phyloP scores from a whole-genome alignment of 2,329 filamentous ascomycete species.

The Alternaria conjuncta region DNA sequence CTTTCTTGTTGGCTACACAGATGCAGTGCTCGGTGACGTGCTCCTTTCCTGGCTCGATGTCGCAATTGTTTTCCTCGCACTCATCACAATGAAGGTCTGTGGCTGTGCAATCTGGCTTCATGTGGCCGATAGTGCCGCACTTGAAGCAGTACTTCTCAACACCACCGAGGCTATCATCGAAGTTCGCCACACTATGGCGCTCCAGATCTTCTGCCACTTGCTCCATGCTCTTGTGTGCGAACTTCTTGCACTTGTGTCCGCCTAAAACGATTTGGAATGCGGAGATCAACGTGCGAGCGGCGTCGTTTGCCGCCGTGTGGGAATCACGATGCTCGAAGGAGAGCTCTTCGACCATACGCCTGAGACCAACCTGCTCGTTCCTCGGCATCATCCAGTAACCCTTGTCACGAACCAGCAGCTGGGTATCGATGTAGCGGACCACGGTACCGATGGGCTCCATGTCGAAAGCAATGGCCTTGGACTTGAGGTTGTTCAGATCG shows the following conservation, averaged over 20 bases:
- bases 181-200: constrained; percentile 7
- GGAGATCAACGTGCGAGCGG: constrained; percentile 29
- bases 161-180: constrained; percentile 9
- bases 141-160: constrained; percentile 15
- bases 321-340: constrained; percentile 23
- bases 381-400: neutral
- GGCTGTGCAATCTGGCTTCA: constrained; percentile 7
- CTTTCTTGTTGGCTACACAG: neutral
- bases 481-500: constrained; percentile 26
- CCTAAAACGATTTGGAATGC: constrained; percentile 26
- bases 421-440: constrained; percentile 32
- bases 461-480: constrained; percentile 21
- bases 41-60: neutral
- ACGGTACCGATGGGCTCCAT: constrained; percentile 12
- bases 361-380: constrained; percentile 19
- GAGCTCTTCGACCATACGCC: constrained; percentile 6
- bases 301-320: constrained; percentile 33
- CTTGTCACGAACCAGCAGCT: constrained; percentile 21
- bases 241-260: neutral
- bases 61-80: constrained; percentile 1
- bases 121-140: constrained; percentile 11
- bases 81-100: constrained; percentile 9
- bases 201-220: constrained; percentile 13
- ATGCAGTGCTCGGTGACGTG: constrained; percentile 16
- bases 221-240: neutral